Percentiles rank a stretch among this genome's conserved stretches.
Evolutionary conservation across 768 basidiomycete species (phyloP).

Genomic region (Boletales sp.): DNA sequence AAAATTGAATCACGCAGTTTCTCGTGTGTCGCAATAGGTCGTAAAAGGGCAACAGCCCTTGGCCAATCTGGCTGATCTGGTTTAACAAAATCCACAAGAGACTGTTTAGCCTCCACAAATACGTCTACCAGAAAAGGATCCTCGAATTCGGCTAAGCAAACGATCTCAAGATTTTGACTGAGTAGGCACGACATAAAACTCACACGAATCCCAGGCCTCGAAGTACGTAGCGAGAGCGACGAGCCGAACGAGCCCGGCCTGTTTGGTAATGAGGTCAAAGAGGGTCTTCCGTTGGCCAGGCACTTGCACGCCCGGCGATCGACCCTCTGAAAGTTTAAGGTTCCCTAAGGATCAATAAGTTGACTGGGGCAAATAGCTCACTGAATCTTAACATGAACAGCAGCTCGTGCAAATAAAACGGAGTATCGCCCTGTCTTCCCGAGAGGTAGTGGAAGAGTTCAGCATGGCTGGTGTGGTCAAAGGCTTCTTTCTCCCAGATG

Average conservation of each 20-base stretch:
- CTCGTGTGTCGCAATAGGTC: slow-evolving; percentile 13
- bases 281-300: slow-evolving; percentile 3
- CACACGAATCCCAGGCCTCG: slow-evolving; percentile 8
- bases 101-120: slow-evolving; percentile 3
- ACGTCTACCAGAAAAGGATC: slow-evolving; percentile 1
- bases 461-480: slow-evolving; percentile 7
- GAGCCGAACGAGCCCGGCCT: slow-evolving; percentile 7
- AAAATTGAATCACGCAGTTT: slow-evolving; percentile 7
- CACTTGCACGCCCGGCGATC: neutral
- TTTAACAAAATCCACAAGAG: neutral
- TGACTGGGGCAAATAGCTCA: neutral
- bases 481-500: slow-evolving; percentile 15
- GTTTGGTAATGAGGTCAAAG: slow-evolving; percentile 1
- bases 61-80: slow-evolving; percentile 12
- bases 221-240: slow-evolving; percentile 14
- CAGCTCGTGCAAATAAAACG: slow-evolving; percentile 13
- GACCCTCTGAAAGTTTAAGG: slow-evolving; percentile 4
- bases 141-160: neutral
- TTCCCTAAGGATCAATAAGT: neutral
- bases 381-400: slow-evolving; percentile 18
- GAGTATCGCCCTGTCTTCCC: slow-evolving; percentile 6
- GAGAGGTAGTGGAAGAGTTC: slow-evolving; percentile 10
- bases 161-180: neutral
- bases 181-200: neutral
- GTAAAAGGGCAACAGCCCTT: slow-evolving; percentile 16